Evolutionary conservation across 2,329 filamentous ascomycete genomes (phyloP).

Genomic region (Fusarium veterinarium): DNA sequence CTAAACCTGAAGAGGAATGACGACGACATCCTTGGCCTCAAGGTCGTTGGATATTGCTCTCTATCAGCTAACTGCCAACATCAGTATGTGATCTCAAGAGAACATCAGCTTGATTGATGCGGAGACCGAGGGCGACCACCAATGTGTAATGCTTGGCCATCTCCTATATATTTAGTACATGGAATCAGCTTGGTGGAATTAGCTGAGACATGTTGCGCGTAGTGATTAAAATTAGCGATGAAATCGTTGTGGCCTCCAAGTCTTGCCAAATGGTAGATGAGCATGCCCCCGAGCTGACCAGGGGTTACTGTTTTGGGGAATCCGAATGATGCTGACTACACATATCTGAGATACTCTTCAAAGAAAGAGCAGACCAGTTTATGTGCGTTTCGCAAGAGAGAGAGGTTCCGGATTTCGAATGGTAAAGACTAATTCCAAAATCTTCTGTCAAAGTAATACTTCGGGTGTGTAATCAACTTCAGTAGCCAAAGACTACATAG

Average conservation of each 20-base stretch:
- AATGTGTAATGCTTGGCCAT: background rate
- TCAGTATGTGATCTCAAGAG: conserved; percentile 2
- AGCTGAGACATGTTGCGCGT: conserved; percentile 2
- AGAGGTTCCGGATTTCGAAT: background rate
- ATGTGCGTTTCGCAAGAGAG: background rate
- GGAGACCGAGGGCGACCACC: background rate
- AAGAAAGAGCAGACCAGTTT: background rate
- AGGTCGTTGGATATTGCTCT: conserved; percentile 13
- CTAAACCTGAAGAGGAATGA: conserved; percentile 41
- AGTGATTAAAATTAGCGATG: conserved; percentile 10
- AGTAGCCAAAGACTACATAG: background rate
- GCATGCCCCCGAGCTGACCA: background rate
- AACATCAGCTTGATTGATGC: background rate
- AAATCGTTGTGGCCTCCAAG: conserved; percentile 37
- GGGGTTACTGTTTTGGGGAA: conserved; percentile 43
- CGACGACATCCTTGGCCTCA: conserved; percentile 12
- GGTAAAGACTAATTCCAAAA: background rate
- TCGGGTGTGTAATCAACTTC: background rate
- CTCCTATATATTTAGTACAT: background rate
- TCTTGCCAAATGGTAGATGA: background rate
- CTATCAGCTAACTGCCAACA: conserved; percentile 29
- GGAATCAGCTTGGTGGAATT: background rate
- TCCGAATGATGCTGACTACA: conserved; percentile 26
- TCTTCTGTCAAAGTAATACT: background rate
- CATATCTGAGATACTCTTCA: background rate